Conservation (phyloP, 1,139 yeast genomes). For the Debaryomyces nepalensis region DNA sequence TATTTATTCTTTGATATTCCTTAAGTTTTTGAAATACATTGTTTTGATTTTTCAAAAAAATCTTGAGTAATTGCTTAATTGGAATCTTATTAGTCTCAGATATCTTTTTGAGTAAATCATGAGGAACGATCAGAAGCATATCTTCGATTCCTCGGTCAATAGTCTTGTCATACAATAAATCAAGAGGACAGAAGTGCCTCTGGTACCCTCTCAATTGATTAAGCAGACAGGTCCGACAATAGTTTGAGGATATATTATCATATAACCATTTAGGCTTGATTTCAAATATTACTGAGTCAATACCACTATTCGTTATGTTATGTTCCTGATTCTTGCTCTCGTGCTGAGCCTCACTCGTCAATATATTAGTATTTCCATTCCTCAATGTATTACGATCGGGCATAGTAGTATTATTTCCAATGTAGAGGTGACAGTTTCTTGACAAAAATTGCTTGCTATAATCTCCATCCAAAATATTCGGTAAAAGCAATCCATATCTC, state of each 20-base stretch:
- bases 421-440: slow-evolving; percentile 44
- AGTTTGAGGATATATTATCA: slow-evolving; percentile 41
- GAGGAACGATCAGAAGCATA: slow-evolving; percentile 36
- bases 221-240: slow-evolving; percentile 52
- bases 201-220: slow-evolving; percentile 38
- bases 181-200: slow-evolving; percentile 52
- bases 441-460: slow-evolving; percentile 33
- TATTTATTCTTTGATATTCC: slow-evolving; percentile 40
- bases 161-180: slow-evolving; percentile 39
- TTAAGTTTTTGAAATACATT: slow-evolving; percentile 46
- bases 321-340: not conserved
- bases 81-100: slow-evolving; percentile 34
- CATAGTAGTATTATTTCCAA: slow-evolving; percentile 13
- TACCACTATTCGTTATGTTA: slow-evolving; percentile 15
- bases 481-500: slow-evolving; percentile 46
- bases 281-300: slow-evolving; percentile 43
- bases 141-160: slow-evolving; percentile 42
- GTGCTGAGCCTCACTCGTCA: no score
- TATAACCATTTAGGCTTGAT: slow-evolving; percentile 55
- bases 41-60: slow-evolving; percentile 34
- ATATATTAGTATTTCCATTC: not conserved
- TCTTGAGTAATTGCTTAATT: slow-evolving; percentile 31
- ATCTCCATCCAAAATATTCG: slow-evolving; percentile 45
- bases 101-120: slow-evolving; percentile 21
- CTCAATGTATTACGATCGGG: not conserved